A percentile compares a stretch with the other conserved stretches of the same genome.
Evolutionary conservation across 805 yeast genomes (phyloP).

Genomic region (Pichia ethanolica): DNA sequence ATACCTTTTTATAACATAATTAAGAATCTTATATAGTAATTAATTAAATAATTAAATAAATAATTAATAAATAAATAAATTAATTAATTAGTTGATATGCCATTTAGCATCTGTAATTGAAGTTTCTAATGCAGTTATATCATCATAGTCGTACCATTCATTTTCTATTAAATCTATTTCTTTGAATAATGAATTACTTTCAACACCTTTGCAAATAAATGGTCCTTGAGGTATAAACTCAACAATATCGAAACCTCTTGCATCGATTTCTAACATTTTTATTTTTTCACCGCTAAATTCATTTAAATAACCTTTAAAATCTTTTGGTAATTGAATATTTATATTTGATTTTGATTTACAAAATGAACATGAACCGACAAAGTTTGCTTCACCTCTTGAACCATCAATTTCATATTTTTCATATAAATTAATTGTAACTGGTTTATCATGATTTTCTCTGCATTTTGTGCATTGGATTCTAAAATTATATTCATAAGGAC

Average conservation of each 20-base stretch:
- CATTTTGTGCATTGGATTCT: slow-evolving; percentile 70
- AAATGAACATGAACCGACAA: slow-evolving; percentile 46
- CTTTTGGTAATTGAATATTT: slow-evolving; percentile 19
- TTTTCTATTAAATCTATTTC: slow-evolving; percentile 62
- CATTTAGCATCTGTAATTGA: slow-evolving; percentile 69
- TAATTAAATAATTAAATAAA: no score
- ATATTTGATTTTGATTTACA: slow-evolving; percentile 22
- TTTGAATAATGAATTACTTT: slow-evolving; percentile 21
- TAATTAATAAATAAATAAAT: no score
- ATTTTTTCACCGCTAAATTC: slow-evolving; percentile 39
- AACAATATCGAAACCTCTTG: slow-evolving; percentile 74
- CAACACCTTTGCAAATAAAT: slow-evolving; percentile 47
- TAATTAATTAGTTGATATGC: slow-evolving; percentile 15
- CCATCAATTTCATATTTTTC: slow-evolving; percentile 62
- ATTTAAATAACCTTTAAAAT: slow-evolving; percentile 23
- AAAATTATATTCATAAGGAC: slow-evolving; percentile 73
- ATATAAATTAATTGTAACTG: slow-evolving; percentile 57
- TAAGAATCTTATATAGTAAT: no score
- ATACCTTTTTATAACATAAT: no score
- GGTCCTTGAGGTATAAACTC: slow-evolving; percentile 61
- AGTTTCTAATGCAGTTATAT: slow-evolving; percentile 71
- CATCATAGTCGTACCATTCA: slow-evolving; percentile 97
- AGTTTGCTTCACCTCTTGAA: slow-evolving; percentile 77
- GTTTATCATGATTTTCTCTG: slow-evolving; percentile 67
- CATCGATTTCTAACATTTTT: slow-evolving; percentile 61